A percentile compares a stretch with the other conserved stretches of the same genome.
Evolutionary conservation across 2,329 filamentous ascomycete species (phyloP).

Genomic region (Colletotrichum higginsianum): DNA sequence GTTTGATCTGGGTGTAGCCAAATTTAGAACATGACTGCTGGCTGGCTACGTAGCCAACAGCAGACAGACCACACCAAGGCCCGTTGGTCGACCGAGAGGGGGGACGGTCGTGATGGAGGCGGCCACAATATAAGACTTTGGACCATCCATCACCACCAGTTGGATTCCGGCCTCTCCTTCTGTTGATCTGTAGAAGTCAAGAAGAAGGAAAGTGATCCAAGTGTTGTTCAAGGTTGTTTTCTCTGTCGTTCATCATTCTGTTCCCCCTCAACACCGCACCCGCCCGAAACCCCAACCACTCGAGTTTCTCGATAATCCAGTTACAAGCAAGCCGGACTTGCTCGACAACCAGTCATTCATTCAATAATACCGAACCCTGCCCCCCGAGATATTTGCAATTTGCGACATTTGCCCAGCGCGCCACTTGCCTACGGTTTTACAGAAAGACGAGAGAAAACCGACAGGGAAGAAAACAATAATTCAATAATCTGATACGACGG

Average conservation of each 20-base stretch:
- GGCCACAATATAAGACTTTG: conserved; percentile 73
- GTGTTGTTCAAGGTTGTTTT: conserved; percentile 63
- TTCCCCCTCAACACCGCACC: conserved; percentile 53
- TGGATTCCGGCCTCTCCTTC: conserved; percentile 59
- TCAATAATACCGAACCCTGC: conserved; percentile 30
- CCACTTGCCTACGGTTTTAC: conserved; percentile 19
- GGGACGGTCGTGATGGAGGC: conserved; percentile 56
- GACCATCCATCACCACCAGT: conserved; percentile 57
- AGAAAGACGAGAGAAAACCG: conserved; percentile 21
- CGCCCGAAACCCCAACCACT: conserved; percentile 46
- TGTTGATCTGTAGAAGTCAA: conserved; percentile 57
- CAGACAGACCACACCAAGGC: conserved; percentile 36
- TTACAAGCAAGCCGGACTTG: conserved; percentile 74
- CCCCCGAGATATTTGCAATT: conserved; percentile 28
- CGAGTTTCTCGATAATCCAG: conserved; percentile 49
- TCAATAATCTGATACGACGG: conserved; percentile 40
- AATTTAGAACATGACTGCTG: conserved; percentile 43
- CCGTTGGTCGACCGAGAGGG: conserved; percentile 29
- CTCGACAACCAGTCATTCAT: conserved; percentile 67
- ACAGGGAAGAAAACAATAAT: conserved; percentile 39
- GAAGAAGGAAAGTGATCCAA: conserved; percentile 62
- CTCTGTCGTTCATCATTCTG: conserved; percentile 56
- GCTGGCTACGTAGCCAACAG: conserved; percentile 38
- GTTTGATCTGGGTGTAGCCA: conserved; percentile 36
- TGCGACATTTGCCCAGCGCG: conserved; percentile 4